Percentiles rank a stretch among this genome's conserved stretches.
Evolutionary conservation across 1,284 basidiomycete species (phyloP).

Genomic region (Calocybe gambosa): DNA sequence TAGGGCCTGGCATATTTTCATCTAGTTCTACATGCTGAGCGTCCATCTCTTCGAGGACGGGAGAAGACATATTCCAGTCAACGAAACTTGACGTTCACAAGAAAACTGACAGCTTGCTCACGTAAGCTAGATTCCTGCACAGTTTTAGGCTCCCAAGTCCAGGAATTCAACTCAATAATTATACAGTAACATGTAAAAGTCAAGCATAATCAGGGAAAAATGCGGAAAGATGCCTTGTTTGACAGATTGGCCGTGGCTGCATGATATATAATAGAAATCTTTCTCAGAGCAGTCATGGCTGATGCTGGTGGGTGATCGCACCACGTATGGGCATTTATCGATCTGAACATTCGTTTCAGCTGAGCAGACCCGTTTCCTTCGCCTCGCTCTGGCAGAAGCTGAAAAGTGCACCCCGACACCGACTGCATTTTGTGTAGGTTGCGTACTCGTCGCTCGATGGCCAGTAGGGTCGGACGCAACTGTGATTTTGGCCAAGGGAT

Average conservation of each 20-base stretch:
- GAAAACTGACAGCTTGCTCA: conserved; percentile 8
- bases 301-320: conserved; percentile 11
- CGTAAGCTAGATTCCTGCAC: conserved; percentile 15
- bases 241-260: too few relatives aligned
- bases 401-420: conserved; percentile 64
- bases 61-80: conserved; percentile 17
- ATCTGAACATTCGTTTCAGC: conserved; percentile 14
- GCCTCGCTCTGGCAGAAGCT: conserved; percentile 68
- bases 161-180: too few relatives aligned
- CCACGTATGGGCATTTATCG: neutral
- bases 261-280: too few relatives aligned
- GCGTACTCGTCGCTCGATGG: conserved; percentile 60
- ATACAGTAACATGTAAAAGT: too few relatives aligned
- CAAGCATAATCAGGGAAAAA: too few relatives aligned
- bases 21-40: conserved; percentile 31
- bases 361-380: conserved; percentile 48
- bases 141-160: too few relatives aligned
- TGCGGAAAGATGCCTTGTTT: too few relatives aligned
- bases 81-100: neutral
- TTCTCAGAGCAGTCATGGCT: too few relatives aligned
- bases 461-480: conserved; percentile 32
- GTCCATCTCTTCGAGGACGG: conserved; percentile 9
- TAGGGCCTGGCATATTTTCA: conserved; percentile 51
- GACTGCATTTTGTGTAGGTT: conserved; percentile 95
- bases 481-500: conserved; percentile 73